Conservation (phyloP, 331 rosid genomes). For the Saraca asoca region DNA sequence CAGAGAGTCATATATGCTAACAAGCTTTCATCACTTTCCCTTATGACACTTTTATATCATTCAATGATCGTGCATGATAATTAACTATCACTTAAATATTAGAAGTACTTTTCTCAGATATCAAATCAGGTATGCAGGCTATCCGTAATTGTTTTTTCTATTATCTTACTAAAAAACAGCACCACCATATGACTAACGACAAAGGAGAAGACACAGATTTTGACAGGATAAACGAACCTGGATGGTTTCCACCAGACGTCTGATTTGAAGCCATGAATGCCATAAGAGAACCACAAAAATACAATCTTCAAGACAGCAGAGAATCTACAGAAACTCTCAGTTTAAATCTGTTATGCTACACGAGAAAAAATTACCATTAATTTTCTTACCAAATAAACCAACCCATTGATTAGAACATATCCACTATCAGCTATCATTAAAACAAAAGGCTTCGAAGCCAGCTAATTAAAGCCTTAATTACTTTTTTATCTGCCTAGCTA, state of each 20-base stretch:
- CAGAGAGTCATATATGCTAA: not conserved
- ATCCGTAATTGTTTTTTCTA: not conserved
- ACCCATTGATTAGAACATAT: conserved; percentile 31
- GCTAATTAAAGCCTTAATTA: conserved; percentile 15
- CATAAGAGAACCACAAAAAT: conserved; percentile 42
- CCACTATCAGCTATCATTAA: not conserved
- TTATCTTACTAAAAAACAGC: not conserved
- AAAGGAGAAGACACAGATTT: too few species aligned
- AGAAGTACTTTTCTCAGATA: not conserved
- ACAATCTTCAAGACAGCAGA: conserved; percentile 28
- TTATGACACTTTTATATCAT: not conserved
- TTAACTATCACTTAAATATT: too few species aligned
- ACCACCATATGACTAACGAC: not conserved
- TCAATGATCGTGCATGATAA: not conserved
- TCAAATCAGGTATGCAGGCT: not conserved
- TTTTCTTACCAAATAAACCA: conserved; percentile 24
- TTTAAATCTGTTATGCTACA: conserved; percentile 23
- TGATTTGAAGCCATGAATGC: conserved; percentile 57
- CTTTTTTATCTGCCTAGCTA: not conserved
- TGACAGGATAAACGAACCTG: conserved; percentile 50
- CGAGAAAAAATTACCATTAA: conserved; percentile 31
- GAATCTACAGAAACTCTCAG: conserved; percentile 30
- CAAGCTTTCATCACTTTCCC: not conserved
- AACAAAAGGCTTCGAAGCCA: not conserved
- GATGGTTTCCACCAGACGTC: conserved; percentile 39